Percentiles rank a stretch among this genome's conserved stretches.
Evolutionary conservation across 805 yeast genomes (phyloP).

Genomic region (Cyberlindnera misumaiensis): DNA sequence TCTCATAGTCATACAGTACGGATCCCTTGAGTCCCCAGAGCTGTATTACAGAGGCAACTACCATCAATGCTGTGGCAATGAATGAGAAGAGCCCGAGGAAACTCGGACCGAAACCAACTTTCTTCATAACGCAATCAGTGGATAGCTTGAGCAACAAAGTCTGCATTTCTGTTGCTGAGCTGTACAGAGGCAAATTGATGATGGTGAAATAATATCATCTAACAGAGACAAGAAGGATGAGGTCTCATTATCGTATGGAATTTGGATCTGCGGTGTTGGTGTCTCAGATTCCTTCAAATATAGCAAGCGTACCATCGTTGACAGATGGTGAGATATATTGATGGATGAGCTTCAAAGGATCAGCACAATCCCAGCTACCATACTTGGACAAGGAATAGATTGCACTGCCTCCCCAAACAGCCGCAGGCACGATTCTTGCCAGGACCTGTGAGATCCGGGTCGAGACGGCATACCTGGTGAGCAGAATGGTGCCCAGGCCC

Average conservation of each 20-base stretch:
- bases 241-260: no score
- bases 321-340: conserved; percentile 21
- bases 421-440: conserved; percentile 1
- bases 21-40: conserved; percentile 1
- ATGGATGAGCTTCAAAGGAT: conserved; percentile 16
- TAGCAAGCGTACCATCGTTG: background rate
- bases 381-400: conserved; percentile 21
- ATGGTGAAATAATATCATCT: no score
- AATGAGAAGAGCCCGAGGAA: conserved; percentile 10
- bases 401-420: conserved; percentile 18
- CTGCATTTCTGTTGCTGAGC: conserved; percentile 1
- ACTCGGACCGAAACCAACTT: conserved; percentile 9
- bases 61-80: conserved; percentile 10
- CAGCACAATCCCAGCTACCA: conserved; percentile 23
- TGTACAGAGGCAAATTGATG: no score
- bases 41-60: background rate
- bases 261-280: no score
- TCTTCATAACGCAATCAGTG: conserved; percentile 15
- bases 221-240: no score
- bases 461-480: conserved; percentile 6
- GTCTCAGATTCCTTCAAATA: background rate
- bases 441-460: conserved; percentile 6
- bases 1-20: background rate
- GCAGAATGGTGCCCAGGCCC: conserved; percentile 5
- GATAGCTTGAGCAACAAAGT: conserved; percentile 11